phyloP scores from a whole-genome alignment of 2,329 filamentous ascomycete genomes.

The Camillea tinctor region DNA sequence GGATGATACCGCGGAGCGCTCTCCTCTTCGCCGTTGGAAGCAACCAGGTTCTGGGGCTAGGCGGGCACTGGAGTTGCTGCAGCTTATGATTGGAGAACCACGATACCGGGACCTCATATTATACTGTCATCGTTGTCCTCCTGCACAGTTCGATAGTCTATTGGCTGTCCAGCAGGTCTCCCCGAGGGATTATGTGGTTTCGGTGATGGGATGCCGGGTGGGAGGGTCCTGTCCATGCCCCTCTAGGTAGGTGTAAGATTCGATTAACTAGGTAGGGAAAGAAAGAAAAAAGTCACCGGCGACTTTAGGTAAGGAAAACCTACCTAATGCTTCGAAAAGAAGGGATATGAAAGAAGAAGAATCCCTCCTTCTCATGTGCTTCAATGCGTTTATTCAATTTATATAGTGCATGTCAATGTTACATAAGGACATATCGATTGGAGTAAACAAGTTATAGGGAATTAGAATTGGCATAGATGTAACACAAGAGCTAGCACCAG shows the following conservation, averaged over 20 bases:
- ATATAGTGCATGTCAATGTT: too few relatives aligned
- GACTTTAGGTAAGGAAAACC: too few relatives aligned
- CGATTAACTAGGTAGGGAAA: not conserved
- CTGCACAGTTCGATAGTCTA: not conserved
- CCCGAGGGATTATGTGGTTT: not conserved
- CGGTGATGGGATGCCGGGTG: not conserved
- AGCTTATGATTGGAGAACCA: conserved; percentile 19
- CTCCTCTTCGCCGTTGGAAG: not conserved
- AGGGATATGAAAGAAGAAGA: too few relatives aligned
- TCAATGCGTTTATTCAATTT: too few relatives aligned
- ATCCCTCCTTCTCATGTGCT: too few relatives aligned
- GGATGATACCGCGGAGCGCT: conserved; percentile 7
- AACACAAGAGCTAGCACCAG: too few relatives aligned
- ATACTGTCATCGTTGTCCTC: conserved; percentile 2
- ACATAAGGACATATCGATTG: too few relatives aligned
- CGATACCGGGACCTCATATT: conserved; percentile 13
- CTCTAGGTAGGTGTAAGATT: not conserved
- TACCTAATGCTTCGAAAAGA: too few relatives aligned
- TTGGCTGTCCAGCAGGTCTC: not conserved
- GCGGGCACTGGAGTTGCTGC: conserved; percentile 1
- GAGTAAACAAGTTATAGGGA: too few relatives aligned
- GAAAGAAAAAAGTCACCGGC: too few relatives aligned
- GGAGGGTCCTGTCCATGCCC: not conserved
- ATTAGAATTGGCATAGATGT: too few relatives aligned
- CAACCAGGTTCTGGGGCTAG: not conserved